Evolutionary conservation across 306 rosid genomes (phyloP).

Genomic region (Lablab purpureus): DNA sequence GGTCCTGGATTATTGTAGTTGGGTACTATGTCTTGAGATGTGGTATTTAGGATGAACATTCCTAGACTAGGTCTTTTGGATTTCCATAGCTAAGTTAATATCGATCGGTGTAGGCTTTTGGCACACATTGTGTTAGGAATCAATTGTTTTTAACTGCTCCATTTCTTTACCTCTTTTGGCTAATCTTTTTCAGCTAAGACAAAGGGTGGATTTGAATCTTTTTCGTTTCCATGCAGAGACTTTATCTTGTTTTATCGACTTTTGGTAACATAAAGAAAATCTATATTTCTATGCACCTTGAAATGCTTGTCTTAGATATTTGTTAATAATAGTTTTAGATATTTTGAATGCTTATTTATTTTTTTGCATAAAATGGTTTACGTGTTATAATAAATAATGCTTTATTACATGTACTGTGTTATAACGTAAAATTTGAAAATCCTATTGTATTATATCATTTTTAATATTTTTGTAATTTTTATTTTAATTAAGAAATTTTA

Average conservation of each 20-base stretch:
- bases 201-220: background rate
- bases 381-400: no score
- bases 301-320: background rate
- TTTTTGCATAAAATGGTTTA: background rate
- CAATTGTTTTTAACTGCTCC: background rate
- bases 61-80: conserved; percentile 58
- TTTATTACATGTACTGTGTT: no score
- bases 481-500: no score
- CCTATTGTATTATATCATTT: no score
- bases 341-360: background rate
- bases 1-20: conserved; percentile 56
- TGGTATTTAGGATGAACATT: conserved; percentile 48
- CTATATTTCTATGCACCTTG: background rate
- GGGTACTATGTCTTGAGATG: conserved; percentile 42
- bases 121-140: conserved; percentile 39
- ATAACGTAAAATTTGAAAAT: no score
- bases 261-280: background rate
- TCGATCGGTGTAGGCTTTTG: conserved; percentile 42
- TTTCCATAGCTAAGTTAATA: conserved; percentile 43
- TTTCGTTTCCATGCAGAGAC: background rate
- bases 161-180: background rate
- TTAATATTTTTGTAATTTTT: no score
- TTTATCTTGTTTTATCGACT: background rate
- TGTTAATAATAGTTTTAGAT: background rate
- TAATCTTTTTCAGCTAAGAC: background rate